A percentile compares a stretch with the other conserved stretches of the same genome.
phyloP scores from a whole-genome alignment of 1,284 basidiomycete species.

The Psilocybe mexicana region DNA sequence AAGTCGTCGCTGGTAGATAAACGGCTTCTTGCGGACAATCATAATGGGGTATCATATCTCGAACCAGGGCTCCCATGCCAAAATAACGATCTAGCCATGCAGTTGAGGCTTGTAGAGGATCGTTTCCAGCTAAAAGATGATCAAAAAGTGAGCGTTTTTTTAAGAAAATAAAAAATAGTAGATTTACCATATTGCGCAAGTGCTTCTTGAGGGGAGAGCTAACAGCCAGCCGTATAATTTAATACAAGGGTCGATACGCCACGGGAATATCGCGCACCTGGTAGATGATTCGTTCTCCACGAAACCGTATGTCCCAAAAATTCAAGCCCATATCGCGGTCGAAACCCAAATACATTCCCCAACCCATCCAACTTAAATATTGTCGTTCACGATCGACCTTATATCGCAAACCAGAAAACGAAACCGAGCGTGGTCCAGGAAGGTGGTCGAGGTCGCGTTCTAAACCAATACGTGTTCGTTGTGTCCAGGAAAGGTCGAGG shows the following conservation, averaged over 20 bases:
- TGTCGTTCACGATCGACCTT: conserved; percentile 52
- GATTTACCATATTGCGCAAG: conserved; percentile 60
- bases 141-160: not conserved
- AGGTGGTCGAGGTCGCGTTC: conserved; percentile 60
- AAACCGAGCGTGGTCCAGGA: conserved; percentile 60
- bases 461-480: conserved; percentile 41
- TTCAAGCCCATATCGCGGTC: conserved; percentile 67
- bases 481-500: conserved; percentile 43
- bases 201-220: conserved; percentile 61
- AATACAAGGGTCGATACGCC: not conserved
- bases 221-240: not conserved
- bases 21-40: conserved; percentile 66
- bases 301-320: conserved; percentile 67
- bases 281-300: conserved; percentile 42
- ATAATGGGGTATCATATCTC: conserved; percentile 61
- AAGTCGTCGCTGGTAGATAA: conserved; percentile 58
- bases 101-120: conserved; percentile 63
- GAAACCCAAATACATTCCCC: conserved; percentile 63
- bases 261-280: too few relatives aligned
- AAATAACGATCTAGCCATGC: conserved; percentile 69
- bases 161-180: not conserved
- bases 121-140: conserved; percentile 50
- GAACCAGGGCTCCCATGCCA: conserved; percentile 59
- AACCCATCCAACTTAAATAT: conserved; percentile 68
- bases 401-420: conserved; percentile 59